Evolutionary conservation across 1,284 basidiomycete species (phyloP), one percentile per base, ranked within the genome.

Genomic region (Leccinum pachyderme): DNA sequence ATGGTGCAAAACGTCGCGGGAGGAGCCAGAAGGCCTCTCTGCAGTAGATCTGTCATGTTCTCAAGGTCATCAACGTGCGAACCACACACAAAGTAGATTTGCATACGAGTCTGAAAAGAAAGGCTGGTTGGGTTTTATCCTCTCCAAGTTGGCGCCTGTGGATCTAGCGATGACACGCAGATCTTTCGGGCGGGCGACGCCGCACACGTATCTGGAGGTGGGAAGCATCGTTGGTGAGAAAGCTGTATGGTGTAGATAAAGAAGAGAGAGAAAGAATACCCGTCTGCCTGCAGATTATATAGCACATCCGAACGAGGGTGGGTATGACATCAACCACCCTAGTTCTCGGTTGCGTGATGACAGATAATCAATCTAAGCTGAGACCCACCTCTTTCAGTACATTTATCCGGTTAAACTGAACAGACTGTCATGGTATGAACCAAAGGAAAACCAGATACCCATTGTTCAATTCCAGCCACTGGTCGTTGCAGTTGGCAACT

Each of bases 101-200:
- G 65, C 65, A 61, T 80, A 81, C 13, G 75, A 74, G 22, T 65
- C 65, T 1, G 65, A 53, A 1, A 63, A 55, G 4, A 73, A 74
- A 5, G 64, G 50, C 53, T 73, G 73, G 54, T 76, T 75, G 5
- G 52, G 48, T 53, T 70, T 75, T 2, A 57, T 53, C 15, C 59
- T 57, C 13, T 64, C 52, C 49, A 76, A 74, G 7, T 63, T 63
- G 6, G 73, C 72, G n/a, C 73, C 73, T 8, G 65, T 63, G 52
- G 73, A 73, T 70, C 73, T 75, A 53, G 74, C 70, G 24, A 73
- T 58, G 39, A 63, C 57, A 12, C 73, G 71, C n/a, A 81, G 53
- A 32, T 73, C 72, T 13, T 58, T 63, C 0, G 78, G 77, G 45
- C 73, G 70, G 1, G 77, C 73, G 60, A 78, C 73, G 29, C 77